Evolutionary conservation across 768 basidiomycete species (phyloP), one percentile per base, ranked within the genome.

Genomic region (Tylopilus sp.): DNA sequence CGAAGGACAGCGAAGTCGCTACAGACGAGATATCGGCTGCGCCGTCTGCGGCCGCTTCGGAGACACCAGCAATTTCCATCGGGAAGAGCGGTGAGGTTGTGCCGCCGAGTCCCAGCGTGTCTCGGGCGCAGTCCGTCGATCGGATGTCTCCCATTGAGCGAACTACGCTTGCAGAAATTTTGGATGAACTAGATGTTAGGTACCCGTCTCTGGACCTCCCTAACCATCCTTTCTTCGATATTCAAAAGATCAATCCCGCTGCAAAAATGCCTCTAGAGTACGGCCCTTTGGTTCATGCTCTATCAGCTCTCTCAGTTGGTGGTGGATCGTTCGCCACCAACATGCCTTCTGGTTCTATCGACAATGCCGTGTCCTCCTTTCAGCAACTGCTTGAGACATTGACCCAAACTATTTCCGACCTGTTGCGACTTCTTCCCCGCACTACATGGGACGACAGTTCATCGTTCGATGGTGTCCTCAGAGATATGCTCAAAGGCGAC

Each of bases 391-490:
- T 94, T 38, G 91, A 92, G 74, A 93, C 89, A 1, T 73, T 94
- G 40, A 94, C 91, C 1, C 90, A 93, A 62, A 92, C 90, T 0
- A 92, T 94, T 60, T 92, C 91, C 5, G 91, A 92, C 58, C 72
- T 94, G 26, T 74, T 94, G 36, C 86, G 89, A 8, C 79, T 93
- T 29, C 83, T 94, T 53, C 92, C 91, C 17, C 86, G 89, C 14
- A 90, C 88, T 11, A 92, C 90, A 1, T 92, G 89, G 91, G 88
- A 91, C 53, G 90, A 92, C 62, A 90, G 87, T 56, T 91, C 91
- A 1, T 92, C 89, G 11, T 92, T 92, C 59, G 89, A 92, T 59
- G 87, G 89, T 31, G 88, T 91, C 21, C 73, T 92, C 21, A 81
- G 87, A 45, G 91, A 93, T 57, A 92, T 92, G 88, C 78, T 92